phyloP scores from a whole-genome alignment of 2,329 filamentous ascomycete species.

The Pseudodiploospora longispora region DNA sequence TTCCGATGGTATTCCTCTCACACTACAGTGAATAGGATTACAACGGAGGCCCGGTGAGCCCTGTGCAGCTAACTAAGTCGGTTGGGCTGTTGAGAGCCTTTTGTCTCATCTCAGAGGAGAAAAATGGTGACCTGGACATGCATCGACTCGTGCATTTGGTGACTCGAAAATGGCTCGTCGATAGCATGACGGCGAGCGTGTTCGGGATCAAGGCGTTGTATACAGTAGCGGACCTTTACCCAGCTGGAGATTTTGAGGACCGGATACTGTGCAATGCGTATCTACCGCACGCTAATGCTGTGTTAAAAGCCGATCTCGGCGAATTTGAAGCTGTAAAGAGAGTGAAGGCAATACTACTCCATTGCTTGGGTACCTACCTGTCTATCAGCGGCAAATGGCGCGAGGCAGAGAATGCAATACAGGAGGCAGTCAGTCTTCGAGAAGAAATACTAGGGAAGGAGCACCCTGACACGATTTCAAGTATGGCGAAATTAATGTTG shows the following conservation, averaged over 20 bases:
- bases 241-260: neutral
- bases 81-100: slow-evolving; percentile 20
- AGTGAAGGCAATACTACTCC: neutral
- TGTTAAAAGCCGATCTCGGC: neutral
- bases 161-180: slow-evolving; percentile 21
- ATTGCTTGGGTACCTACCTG: neutral
- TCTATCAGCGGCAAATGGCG: neutral
- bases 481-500: neutral
- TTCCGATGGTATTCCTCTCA: slow-evolving; percentile 17
- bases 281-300: slow-evolving; percentile 1
- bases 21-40: neutral
- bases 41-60: neutral
- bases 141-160: slow-evolving; percentile 26
- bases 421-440: too few species aligned
- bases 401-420: neutral
- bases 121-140: slow-evolving; percentile 14
- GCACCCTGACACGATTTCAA: neutral
- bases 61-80: slow-evolving; percentile 8
- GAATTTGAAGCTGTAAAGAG: neutral
- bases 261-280: slow-evolving; percentile 2
- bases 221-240: neutral
- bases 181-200: neutral
- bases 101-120: slow-evolving; percentile 15
- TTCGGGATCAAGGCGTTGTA: neutral
- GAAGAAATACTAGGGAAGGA: neutral